Percentiles rank a stretch among this genome's conserved stretches.
phyloP scores from a whole-genome alignment of 352 stramenopile genomes.

The Phytopythium delawarense region DNA sequence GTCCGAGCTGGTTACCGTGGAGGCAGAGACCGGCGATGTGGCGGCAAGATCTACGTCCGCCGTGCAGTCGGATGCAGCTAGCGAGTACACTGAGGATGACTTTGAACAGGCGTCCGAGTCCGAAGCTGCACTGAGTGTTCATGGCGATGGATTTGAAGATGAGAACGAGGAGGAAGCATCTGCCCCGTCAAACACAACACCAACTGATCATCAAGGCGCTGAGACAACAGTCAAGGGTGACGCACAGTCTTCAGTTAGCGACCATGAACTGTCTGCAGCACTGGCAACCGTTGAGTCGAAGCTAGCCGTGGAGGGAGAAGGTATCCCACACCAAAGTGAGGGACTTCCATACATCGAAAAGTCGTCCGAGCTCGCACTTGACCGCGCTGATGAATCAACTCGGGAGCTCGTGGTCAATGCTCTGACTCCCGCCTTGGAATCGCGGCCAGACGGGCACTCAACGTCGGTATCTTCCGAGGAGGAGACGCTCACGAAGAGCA shows the following conservation, averaged over 20 bases:
- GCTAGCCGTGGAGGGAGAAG: constrained; percentile 3
- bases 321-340: neutral
- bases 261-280: constrained; percentile 12
- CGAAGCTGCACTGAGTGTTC: neutral
- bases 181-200: neutral
- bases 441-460: neutral
- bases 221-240: neutral
- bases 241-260: neutral
- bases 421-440: neutral
- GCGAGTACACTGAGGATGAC: constrained; percentile 30
- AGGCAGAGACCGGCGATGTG: neutral
- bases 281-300: constrained; percentile 9
- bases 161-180: neutral
- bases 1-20: neutral
- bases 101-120: constrained; percentile 27
- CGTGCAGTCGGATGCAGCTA: constrained; percentile 8
- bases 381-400: neutral
- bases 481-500: constrained; percentile 49
- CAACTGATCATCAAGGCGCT: neutral
- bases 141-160: neutral
- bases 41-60: neutral
- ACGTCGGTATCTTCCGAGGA: constrained; percentile 16
- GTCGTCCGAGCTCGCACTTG: neutral
- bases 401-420: neutral
- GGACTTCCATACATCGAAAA: neutral